phyloP scores from a whole-genome alignment of 2,329 filamentous ascomycete genomes.

The Cytospora schulzeri region DNA sequence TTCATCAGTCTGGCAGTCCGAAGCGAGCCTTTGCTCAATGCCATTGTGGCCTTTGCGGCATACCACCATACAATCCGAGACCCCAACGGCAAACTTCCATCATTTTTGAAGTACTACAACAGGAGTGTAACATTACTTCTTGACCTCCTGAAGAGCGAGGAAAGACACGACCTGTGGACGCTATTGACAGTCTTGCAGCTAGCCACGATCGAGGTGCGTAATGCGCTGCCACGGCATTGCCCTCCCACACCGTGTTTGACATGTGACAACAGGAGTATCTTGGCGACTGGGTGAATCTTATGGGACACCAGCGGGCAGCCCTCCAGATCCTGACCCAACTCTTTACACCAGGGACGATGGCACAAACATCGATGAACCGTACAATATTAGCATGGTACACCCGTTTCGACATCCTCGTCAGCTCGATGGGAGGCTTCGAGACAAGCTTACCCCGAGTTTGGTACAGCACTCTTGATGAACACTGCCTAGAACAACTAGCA shows the following conservation, averaged over 20 bases:
- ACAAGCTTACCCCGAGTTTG: conserved; percentile 75
- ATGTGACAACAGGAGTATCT: conserved; percentile 72
- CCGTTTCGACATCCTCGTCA: conserved; percentile 83
- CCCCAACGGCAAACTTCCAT: conserved; percentile 71
- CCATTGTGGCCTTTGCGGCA: conserved; percentile 83
- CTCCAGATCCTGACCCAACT: conserved; percentile 77
- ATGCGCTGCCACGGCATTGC: too few relatives aligned
- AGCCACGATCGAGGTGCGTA: conserved; percentile 81
- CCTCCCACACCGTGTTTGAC: conserved; percentile 33
- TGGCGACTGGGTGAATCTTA: conserved; percentile 92
- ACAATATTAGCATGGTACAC: conserved; percentile 87
- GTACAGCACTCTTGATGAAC: conserved; percentile 68
- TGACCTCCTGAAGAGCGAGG: conserved; percentile 67
- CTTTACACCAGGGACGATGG: conserved; percentile 74
- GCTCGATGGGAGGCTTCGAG: conserved; percentile 78
- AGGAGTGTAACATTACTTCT: conserved; percentile 79
- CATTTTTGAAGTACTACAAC: conserved; percentile 90
- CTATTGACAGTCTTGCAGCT: conserved; percentile 88
- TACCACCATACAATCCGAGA: conserved; percentile 79
- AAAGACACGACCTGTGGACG: conserved; percentile 72
- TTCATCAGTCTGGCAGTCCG: conserved; percentile 73
- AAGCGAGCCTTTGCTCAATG: conserved; percentile 80
- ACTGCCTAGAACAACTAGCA: conserved; percentile 60
- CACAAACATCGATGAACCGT: conserved; percentile 69
- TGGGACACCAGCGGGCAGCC: conserved; percentile 90